Base-by-base conservation (phyloP, 805 yeast genomes). In the Candida nemodendra region DNA sequence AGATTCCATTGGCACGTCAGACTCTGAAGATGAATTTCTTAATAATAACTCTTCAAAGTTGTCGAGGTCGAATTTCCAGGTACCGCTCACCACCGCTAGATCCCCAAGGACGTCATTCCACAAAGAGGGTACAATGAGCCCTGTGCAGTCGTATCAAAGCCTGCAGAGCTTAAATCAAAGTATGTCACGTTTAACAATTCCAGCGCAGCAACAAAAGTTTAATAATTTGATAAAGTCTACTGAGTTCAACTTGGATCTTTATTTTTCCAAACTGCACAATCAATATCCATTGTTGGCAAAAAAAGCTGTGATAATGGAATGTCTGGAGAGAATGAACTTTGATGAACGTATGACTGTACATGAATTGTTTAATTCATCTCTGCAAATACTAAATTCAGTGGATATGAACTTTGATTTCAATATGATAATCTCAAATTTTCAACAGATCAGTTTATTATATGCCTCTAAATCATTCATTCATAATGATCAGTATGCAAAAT, bases 201-300 rank as follows among this genome's bases (percentile, higher is more conserved):
- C 51, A 5, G 28, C 39, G 1, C 56, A 47, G 40, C 41, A 40
- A 18, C 41, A 48, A 33, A 51, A 47, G 29, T 38, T 45, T n/a
- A 44, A 53, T 12, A 45, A 47, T 17, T 47, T 54, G 33, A 37
- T 51, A 26, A 50, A 51, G 30, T 34, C 53, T 6, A 36, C 67
- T 7, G 69, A 67, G 19, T 40, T 44, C 14, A 67, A 66, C 45
- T 40, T 72, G 14, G 65, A 62, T 24, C 38, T 59, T 4, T 76
- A 75, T 49, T 76, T 72, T 46, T 29, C 59, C 6, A 66, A 60
- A 29, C 64, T 70, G 48, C 79, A 76, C 46, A 38, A 43, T 1
- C 64, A 59, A 30, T 69, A 72, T 44, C 79, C 80, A 6, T 54
- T 76, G 3, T 55, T 76, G 18, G 71, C 77, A 1, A 56, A 63